Conservation (phyloP, 257 asterid species). For the Solanum clarkiae region DNA sequence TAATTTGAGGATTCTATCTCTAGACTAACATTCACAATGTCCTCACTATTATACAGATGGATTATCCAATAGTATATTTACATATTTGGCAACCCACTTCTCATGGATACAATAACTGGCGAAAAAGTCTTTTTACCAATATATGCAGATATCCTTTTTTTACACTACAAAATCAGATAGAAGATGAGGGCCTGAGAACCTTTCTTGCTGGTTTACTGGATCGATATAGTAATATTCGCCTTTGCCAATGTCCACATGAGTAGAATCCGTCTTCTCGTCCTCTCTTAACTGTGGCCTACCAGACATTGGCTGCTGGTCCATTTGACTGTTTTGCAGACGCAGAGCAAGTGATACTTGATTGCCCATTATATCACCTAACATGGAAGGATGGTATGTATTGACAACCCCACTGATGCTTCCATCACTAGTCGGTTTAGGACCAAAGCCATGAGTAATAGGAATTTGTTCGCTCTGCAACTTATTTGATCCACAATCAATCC, state of each 20-base stretch:
- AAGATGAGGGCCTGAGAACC: slow-evolving; percentile 31
- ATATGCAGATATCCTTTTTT: neutral
- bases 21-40: neutral
- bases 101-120: neutral
- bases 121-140: neutral
- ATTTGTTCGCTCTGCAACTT: neutral
- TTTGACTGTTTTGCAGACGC: slow-evolving; percentile 27
- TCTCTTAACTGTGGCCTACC: slow-evolving; percentile 10
- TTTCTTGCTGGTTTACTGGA: slow-evolving; percentile 41
- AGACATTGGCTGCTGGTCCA: slow-evolving; percentile 8
- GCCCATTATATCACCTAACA: slow-evolving; percentile 8
- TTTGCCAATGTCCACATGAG: slow-evolving; percentile 18
- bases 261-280: slow-evolving; percentile 12
- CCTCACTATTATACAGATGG: slow-evolving; percentile 10
- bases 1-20: slow-evolving; percentile 1
- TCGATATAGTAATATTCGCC: slow-evolving; percentile 37
- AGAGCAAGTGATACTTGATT: slow-evolving; percentile 49
- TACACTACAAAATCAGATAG: slow-evolving; percentile 52
- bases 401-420: neutral
- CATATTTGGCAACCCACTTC: slow-evolving; percentile 11
- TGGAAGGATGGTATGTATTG: slow-evolving; percentile 7
- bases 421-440: neutral
- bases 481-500: slow-evolving; percentile 3
- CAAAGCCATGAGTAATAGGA: neutral
- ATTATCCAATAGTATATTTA: slow-evolving; percentile 8